Evolutionary conservation across 352 stramenopile species (phyloP), one percentile per base, ranked within the genome.

Genomic region (Halophytophthora polymorphica): DNA sequence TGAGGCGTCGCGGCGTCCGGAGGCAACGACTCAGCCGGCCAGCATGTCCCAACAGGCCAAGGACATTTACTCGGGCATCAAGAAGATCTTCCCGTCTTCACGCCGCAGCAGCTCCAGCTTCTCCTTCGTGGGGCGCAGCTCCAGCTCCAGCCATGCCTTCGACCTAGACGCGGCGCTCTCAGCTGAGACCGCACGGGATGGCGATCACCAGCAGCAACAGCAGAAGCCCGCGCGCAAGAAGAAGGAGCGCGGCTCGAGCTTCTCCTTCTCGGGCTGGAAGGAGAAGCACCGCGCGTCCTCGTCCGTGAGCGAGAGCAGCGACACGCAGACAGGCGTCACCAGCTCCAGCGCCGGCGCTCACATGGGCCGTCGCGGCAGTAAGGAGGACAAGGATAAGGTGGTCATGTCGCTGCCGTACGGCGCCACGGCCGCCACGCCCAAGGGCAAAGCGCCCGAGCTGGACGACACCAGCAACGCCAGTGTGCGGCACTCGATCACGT

Each of bases 11-110:
- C 37, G 13, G 6, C 17, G 14, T 25, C 14, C 18, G 22, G 36
- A 46, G 7, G 17, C 25, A 34, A 28, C 14, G n/a, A n/a, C n/a
- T n/a, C 1, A 13, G 14, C 25, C 13, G 35, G 13, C 35, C 17
- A 42, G 36, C 47, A 89, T 90, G 76, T 71, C 71, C 31, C 75
- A 90, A 46, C 73, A 86, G 51, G 78, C 77, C 56, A 90, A 90
- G 58, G 78, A 90, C 58, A 76, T 90, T 8, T 84, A 85, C 56
- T 78, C 78, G 49, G 78, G 78, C 17, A 82, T 90, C 51, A 90
- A 90, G 67, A 90, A 90, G 73, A 81, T 87, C 58, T 80, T 82
- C 56, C 72, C 78, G 23, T 60, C 69, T 21, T 67, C 66, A 21
- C 64, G 61, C 13, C 71, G 78, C 50, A 77, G 64, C 44, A 68